Percentiles rank a stretch among this genome's conserved stretches.
Conservation (phyloP, 2,329 filamentous ascomycete genomes). For the Pleurostoma richardsiae region DNA sequence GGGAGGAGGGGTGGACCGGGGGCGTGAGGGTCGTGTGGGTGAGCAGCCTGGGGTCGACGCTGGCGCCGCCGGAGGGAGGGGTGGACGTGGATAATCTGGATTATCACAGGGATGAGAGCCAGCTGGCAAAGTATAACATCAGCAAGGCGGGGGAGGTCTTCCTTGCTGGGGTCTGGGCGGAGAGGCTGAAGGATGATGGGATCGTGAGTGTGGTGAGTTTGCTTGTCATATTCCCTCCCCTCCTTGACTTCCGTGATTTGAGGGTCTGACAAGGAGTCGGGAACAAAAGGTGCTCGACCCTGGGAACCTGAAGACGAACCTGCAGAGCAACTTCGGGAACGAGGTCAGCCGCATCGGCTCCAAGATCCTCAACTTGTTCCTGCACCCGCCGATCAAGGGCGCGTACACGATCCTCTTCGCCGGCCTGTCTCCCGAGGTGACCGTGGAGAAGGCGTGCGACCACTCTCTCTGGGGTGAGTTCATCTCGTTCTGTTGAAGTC, state of each 20-base stretch:
- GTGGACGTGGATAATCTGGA: slow-evolving; percentile 1
- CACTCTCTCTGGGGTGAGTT: slow-evolving; percentile 1
- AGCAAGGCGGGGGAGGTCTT: slow-evolving; percentile 5
- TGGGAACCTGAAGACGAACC: slow-evolving; percentile 4
- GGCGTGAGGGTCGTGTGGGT: slow-evolving; percentile 4
- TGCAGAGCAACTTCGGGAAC: neutral
- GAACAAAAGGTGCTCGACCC: slow-evolving; percentile 3
- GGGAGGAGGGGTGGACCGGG: neutral
- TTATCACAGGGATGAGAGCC: neutral
- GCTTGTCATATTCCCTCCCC: neutral
- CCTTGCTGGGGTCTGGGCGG: neutral
- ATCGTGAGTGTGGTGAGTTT: slow-evolving; percentile 3
- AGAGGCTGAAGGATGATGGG: slow-evolving; percentile 1
- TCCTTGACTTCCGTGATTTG: neutral
- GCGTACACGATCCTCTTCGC: slow-evolving; percentile 27
- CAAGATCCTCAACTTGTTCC: neutral
- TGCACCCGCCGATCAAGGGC: slow-evolving; percentile 10
- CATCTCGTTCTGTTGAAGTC: neutral
- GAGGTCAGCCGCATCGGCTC: neutral
- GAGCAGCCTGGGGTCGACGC: neutral
- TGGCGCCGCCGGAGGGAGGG: neutral
- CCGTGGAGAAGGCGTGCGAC: slow-evolving; percentile 11
- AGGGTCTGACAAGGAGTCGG: neutral
- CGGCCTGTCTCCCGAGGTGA: slow-evolving; percentile 21
- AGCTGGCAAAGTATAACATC: neutral